Percentiles rank a stretch among this genome's conserved stretches.
These are phyloP conservation scores for Neofusicoccum laricinum DNA, from an alignment of 2,329 filamentous ascomycete genomes.

Conservation along the genomic window DNA sequence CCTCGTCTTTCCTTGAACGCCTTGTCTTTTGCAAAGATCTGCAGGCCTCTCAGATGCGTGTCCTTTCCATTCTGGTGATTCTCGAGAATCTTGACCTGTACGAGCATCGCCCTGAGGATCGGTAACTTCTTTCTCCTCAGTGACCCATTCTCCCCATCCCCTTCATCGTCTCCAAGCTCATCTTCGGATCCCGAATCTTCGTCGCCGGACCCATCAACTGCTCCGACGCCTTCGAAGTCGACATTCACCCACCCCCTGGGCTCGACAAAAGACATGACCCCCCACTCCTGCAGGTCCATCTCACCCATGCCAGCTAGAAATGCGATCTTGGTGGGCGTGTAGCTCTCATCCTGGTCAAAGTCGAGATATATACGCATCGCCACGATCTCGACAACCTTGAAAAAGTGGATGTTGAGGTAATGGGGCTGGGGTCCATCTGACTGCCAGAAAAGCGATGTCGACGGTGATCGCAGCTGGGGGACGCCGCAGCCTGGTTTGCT, in stretches of 20 bases:
- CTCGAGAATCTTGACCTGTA: constrained; percentile 88
- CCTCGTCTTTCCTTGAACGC: constrained; percentile 22
- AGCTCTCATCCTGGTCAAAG: constrained; percentile 89
- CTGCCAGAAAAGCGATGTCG: constrained; percentile 75
- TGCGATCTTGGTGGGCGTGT: constrained; percentile 89
- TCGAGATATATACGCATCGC: constrained; percentile 83
- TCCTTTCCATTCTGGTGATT: constrained; percentile 99
- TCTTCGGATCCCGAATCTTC: constrained; percentile 17
- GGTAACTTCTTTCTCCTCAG: constrained; percentile 61
- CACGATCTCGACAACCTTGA: constrained; percentile 76
- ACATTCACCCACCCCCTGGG: constrained; percentile 92
- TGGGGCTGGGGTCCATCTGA: constrained; percentile 84
- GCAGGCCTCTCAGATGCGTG: constrained; percentile 91
- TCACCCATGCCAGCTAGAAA: constrained; percentile 87
- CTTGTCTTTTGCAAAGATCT: constrained; percentile 65
- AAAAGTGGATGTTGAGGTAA: constrained; percentile 78
- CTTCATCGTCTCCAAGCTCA: constrained; percentile 23
- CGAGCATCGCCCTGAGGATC: constrained; percentile 80
- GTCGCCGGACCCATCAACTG: constrained; percentile 25
- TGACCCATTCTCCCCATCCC: constrained; percentile 31
- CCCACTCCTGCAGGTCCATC: constrained; percentile 88
- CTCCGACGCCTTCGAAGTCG: constrained; percentile 62
- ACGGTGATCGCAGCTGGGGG: constrained; percentile 70
- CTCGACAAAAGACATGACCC: constrained; percentile 71
- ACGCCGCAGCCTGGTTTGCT: constrained; percentile 79